Conservation (phyloP, 2,329 filamentous ascomycete genomes). For the Calonectria leucothoes region DNA sequence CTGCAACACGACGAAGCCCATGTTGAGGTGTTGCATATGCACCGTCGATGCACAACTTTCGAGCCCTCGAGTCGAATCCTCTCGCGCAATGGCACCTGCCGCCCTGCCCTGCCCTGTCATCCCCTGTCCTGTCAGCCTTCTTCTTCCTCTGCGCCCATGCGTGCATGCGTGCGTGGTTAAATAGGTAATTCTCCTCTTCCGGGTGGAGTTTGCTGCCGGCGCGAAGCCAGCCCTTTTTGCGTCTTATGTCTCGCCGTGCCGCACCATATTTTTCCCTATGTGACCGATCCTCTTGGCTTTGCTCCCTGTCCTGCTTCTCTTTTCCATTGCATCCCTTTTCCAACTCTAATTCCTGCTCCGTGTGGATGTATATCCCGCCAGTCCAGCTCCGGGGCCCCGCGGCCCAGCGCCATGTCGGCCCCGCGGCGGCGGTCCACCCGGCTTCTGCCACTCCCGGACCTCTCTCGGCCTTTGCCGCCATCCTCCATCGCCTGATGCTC, state of each 20-base stretch:
- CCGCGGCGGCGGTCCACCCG: slow-evolving; percentile 15
- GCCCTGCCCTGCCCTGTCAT: neutral
- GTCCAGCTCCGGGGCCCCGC: slow-evolving; percentile 25
- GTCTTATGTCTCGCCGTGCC: slow-evolving; percentile 15
- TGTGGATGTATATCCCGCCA: slow-evolving; percentile 48
- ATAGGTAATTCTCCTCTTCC: slow-evolving; percentile 31
- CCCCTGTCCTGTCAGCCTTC: neutral
- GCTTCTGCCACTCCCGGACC: slow-evolving; percentile 25
- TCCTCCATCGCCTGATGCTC: slow-evolving; percentile 16
- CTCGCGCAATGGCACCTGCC: slow-evolving; percentile 29
- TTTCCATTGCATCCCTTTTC: neutral
- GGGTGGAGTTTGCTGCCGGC: slow-evolving; percentile 18
- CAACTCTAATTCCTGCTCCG: neutral
- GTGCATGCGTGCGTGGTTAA: slow-evolving; percentile 29
- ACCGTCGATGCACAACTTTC: slow-evolving; percentile 29
- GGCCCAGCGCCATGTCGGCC: slow-evolving; percentile 15
- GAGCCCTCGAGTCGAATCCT: slow-evolving; percentile 18
- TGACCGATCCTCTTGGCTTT: slow-evolving; percentile 2
- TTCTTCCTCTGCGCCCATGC: slow-evolving; percentile 18
- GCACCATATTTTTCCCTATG: slow-evolving; percentile 26
- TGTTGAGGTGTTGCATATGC: slow-evolving; percentile 38
- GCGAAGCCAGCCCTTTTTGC: slow-evolving; percentile 22
- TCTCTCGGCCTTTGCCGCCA: neutral
- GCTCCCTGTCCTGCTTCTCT: neutral
- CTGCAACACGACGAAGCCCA: slow-evolving; percentile 12